Evolutionary conservation across 306 rosid species (phyloP).

Genomic region (Lathyrus sativus): DNA sequence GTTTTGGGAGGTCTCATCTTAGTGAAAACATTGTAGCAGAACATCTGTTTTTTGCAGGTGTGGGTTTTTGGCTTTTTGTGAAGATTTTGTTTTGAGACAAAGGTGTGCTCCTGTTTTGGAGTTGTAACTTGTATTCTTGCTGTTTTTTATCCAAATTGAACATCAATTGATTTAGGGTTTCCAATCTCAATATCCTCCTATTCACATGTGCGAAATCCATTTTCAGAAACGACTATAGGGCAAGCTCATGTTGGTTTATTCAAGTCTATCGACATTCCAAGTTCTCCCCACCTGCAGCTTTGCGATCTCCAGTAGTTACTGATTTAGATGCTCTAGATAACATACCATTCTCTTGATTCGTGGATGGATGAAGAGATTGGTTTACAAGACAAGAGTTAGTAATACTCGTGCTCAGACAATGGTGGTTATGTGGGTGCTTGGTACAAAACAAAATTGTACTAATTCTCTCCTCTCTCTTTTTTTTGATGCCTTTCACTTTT

Average conservation of each 20-base stretch:
- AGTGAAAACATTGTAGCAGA: too few relatives aligned
- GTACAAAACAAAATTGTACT: too few relatives aligned
- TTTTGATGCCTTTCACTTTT: too few relatives aligned
- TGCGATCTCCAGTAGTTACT: conserved; percentile 34
- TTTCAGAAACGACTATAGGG: conserved; percentile 38
- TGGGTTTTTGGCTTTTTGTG: too few relatives aligned
- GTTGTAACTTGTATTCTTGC: too few relatives aligned
- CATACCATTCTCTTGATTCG: conserved; percentile 47
- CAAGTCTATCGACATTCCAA: conserved; percentile 37
- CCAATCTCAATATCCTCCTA: conserved; percentile 35
- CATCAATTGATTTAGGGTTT: conserved; percentile 35
- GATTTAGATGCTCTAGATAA: conserved; percentile 34
- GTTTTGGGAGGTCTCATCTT: too few relatives aligned
- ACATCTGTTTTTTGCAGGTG: too few relatives aligned
- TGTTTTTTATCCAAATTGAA: too few relatives aligned
- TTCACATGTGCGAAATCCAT: conserved; percentile 38
- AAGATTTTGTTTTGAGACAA: too few relatives aligned
- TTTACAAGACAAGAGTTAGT: too few relatives aligned
- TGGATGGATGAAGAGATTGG: conserved; percentile 37
- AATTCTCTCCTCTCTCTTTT: too few relatives aligned
- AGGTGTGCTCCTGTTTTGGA: too few relatives aligned
- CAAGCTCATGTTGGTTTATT: conserved; percentile 40
- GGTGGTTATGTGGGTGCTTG: conserved; percentile 42
- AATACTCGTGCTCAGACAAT: conserved; percentile 39
- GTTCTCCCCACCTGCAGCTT: conserved; percentile 4